Evolutionary conservation across 2,329 filamentous ascomycete genomes (phyloP), one percentile per base, ranked within the genome.

Genomic region (Neocucurbitaria cava): DNA sequence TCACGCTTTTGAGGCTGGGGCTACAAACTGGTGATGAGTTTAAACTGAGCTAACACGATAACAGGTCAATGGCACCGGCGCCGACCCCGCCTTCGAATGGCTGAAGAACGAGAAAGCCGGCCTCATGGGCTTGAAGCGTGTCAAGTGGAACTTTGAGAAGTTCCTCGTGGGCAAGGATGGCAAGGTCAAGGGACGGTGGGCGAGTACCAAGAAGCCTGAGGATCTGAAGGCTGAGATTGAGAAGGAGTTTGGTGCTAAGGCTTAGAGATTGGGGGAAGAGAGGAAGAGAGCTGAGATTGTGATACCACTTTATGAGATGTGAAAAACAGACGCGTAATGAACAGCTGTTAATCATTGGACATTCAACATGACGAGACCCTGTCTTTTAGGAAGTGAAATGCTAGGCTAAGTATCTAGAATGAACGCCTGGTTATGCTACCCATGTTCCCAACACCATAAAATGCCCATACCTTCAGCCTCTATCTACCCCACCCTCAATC

Each of bases 121-220:
- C 20, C 71, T 97, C 51, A 79, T 98, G 79, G 95, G 95, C 18
- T 76, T 98, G 72, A 94, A 96, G 88, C 79, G 88, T 59, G 83
- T 99, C 70, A 97, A 98, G 89, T 99, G 95, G 95, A 99, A 99
- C 81, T 99, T 98, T 82, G 95, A 99, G 79, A 99, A 99, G 86
- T 99, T 97, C 80, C 81, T 99, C 61, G 82, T 99, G 62, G 89
- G 89, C 56, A 85, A 86, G 58, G 92, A 98, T 77, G 95, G 95
- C 23, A 85, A 89, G 79, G 92, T 98, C 66, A 89, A 90, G 79
- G 85, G 85, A 24, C 83, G 95, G 62, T 99, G 92, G 92, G 90
- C 91, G 30, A 94, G 90, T 77, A 90, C 87, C 17, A 92, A 90
- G 56, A 95, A 93, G 83, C 95, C 95, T 0, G 91, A 94, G 80